Conservation (phyloP, 2,329 filamentous ascomycete species). For the Curvularia lunata region DNA sequence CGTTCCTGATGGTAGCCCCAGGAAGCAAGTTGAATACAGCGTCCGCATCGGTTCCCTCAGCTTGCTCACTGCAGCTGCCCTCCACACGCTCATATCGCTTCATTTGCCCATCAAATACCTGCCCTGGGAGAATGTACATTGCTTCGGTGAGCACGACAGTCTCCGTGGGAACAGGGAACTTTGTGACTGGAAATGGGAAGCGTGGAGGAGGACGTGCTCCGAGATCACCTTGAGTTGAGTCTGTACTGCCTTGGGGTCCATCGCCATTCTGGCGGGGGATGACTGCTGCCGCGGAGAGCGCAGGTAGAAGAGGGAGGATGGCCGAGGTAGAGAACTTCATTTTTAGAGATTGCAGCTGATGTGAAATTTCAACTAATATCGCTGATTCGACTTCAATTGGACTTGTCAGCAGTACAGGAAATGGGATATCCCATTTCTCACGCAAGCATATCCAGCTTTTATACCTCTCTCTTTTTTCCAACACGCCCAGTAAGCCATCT, state of each 20-base stretch:
- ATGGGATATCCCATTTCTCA: neutral
- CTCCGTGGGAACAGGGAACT: conserved; percentile 33
- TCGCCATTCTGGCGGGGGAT: conserved; percentile 31
- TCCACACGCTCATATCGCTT: conserved; percentile 36
- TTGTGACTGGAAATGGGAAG: conserved; percentile 31
- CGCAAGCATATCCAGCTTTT: conserved; percentile 7
- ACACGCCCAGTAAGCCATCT: neutral
- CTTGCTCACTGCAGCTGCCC: conserved; percentile 35
- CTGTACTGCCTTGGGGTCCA: conserved; percentile 28
- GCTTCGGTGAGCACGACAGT: conserved; percentile 35
- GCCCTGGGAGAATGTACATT: conserved; percentile 32
- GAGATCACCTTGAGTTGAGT: conserved; percentile 33
- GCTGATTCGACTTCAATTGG: conserved; percentile 8
- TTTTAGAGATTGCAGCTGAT: neutral
- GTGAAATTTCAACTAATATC: conserved; percentile 1
- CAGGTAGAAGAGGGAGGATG: conserved; percentile 29
- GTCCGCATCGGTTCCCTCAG: conserved; percentile 35
- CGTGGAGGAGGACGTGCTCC: conserved; percentile 29
- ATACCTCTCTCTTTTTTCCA: neutral
- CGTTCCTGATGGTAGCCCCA: conserved; percentile 31
- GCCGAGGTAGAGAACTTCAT: conserved; percentile 32
- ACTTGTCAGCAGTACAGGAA: conserved; percentile 7
- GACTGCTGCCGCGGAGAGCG: conserved; percentile 28
- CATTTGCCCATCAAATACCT: conserved; percentile 36
- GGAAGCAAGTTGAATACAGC: conserved; percentile 34